Evolutionary conservation across 169 alveolate genomes (phyloP).

Genomic region (Plasmodium vivax): DNA sequence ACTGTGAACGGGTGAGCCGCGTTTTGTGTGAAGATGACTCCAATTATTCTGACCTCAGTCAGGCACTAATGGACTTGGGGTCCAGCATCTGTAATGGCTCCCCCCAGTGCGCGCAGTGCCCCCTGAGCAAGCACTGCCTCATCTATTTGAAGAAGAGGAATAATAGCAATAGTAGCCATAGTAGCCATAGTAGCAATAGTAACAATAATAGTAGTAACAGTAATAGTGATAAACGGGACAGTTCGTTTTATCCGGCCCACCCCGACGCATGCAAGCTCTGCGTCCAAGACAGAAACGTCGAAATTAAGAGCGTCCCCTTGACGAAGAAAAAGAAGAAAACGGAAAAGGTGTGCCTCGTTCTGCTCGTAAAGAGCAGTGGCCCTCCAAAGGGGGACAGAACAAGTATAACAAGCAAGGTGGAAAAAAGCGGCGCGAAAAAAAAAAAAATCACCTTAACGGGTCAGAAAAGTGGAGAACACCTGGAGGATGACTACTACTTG

Average conservation of each 20-base stretch:
- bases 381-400: neutral
- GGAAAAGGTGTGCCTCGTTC: slow-evolving; percentile 42
- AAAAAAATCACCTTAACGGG: slow-evolving; percentile 5
- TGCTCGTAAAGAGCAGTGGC: slow-evolving; percentile 11
- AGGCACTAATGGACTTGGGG: slow-evolving; percentile 81
- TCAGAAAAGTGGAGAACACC: neutral
- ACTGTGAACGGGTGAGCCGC: slow-evolving; percentile 45
- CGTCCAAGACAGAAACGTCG: slow-evolving; percentile 54
- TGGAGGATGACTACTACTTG: slow-evolving; percentile 27
- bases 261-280: slow-evolving; percentile 40
- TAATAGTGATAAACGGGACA: neutral
- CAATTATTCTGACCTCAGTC: slow-evolving; percentile 67
- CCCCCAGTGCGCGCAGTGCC: slow-evolving; percentile 77
- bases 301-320: slow-evolving; percentile 51
- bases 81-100: slow-evolving; percentile 76
- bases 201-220: too few species aligned
- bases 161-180: too few species aligned
- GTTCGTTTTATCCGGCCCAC: slow-evolving; percentile 4
- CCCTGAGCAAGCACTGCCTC: slow-evolving; percentile 63
- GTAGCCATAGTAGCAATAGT: too few species aligned
- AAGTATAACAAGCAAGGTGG: neutral
- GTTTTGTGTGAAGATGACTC: slow-evolving; percentile 34
- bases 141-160: slow-evolving; percentile 43
- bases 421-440: neutral
- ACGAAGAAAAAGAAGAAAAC: slow-evolving; percentile 42